phyloP scores from a whole-genome alignment of 129 eudicot species.

The Logfia minima region DNA sequence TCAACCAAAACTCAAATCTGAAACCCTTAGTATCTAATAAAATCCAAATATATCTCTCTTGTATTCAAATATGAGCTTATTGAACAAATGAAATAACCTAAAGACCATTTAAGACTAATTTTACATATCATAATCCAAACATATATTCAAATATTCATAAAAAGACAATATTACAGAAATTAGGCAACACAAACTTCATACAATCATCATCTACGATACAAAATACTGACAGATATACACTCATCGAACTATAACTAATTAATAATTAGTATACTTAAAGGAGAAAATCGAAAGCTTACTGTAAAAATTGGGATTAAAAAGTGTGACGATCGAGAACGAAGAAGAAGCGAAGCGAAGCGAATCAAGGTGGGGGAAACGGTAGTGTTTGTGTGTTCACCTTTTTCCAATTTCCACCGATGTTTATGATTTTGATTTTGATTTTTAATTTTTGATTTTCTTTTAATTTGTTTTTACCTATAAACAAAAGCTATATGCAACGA shows the following conservation, averaged over 20 bases:
- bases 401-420: background rate
- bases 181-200: background rate
- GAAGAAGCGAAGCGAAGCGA: background rate
- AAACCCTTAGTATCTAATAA: background rate
- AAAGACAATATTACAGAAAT: too few species aligned
- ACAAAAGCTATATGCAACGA: too few species aligned
- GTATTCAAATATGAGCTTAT: background rate
- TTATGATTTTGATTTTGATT: background rate
- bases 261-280: too few species aligned
- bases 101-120: background rate
- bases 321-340: background rate
- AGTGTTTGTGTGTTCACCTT: background rate
- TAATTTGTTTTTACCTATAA: too few species aligned
- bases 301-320: background rate
- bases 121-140: background rate
- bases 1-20: too few species aligned
- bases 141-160: background rate
- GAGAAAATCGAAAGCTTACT: background rate
- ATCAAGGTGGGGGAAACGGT: background rate
- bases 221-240: background rate
- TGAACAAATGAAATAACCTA: background rate
- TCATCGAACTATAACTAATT: background rate
- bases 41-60: background rate
- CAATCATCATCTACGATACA: background rate
- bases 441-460: too few species aligned